Evolutionary conservation across 441 rosid genomes (phyloP), one percentile per base, ranked within the genome.

Genomic region (Manihot esculenta): DNA sequence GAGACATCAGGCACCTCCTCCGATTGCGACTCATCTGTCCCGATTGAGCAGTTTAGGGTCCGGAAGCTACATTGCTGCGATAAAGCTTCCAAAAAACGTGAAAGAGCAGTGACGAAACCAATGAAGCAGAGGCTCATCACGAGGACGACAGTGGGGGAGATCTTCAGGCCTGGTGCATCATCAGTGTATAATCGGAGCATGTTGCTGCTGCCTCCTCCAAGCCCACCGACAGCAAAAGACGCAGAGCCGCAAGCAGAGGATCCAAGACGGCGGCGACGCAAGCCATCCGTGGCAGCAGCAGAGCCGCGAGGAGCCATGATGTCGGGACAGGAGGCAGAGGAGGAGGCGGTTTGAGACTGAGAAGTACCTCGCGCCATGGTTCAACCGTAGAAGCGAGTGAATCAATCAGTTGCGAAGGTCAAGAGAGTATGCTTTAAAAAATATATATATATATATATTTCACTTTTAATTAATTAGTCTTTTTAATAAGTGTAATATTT

Each of bases 111-210:
- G 70, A 90, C 96, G 61, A 90, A 92, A 26, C 88, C 96, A 74
- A 92, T 92, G 88, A 92, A 92, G 84, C 94, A 89, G 70, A 92
- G 88, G 64, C 97, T 92, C 86, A 92, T 88, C 61, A 92, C 84
- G 67, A 92, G 91, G 50, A 92, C 94, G 23, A 89, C 90, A 13
- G 91, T 92, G 0, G 96, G 96, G 15, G 96, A 87, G 84, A 92
- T 92, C 89, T 88, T 92, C 69, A 92, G 80, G 0, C 93, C 94
- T 0, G 92, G 96, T 20, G 94, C 83, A 30, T 92, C 96, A 66
- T 92, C 97, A 27, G 94, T 92, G 87, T 92, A 92, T 85, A 92
- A 90, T 41, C 93, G 85, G 66, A 92, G 94, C 94, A 92, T 87
- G 79, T 90, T 90, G 76, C 79, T 64, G 47, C 83, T 72, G 24